Evolutionary conservation across 352 stramenopile species (phyloP).

Genomic region (Globisporangium parvum): DNA sequence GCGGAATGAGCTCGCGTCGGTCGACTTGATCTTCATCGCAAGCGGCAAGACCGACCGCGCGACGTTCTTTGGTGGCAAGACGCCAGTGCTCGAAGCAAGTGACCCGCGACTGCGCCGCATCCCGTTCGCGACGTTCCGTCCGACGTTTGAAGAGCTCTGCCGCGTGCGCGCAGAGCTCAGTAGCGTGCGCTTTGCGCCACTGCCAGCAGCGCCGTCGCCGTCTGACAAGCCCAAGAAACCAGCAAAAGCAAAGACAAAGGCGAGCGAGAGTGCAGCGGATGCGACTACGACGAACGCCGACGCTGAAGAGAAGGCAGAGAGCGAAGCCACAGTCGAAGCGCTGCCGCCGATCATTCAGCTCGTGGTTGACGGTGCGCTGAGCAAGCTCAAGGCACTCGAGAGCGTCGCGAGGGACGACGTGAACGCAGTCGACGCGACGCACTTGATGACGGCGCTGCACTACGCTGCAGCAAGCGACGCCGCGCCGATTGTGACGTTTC

Average conservation of each 20-base stretch:
- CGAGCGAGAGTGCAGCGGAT: constrained; percentile 4
- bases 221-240: constrained; percentile 15
- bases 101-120: constrained; percentile 70
- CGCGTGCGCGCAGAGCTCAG: constrained; percentile 64
- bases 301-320: constrained; percentile 6
- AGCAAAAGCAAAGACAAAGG: constrained; percentile 23
- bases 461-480: constrained; percentile 50
- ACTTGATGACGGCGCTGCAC: constrained; percentile 77
- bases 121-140: constrained; percentile 77
- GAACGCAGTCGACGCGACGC: constrained; percentile 46
- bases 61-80: constrained; percentile 80
- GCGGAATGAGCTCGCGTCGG: constrained; percentile 47
- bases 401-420: constrained; percentile 21
- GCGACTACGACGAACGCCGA: neutral
- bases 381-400: constrained; percentile 29
- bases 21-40: constrained; percentile 69
- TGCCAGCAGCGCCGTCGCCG: constrained; percentile 21
- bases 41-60: constrained; percentile 63
- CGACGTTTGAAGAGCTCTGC: constrained; percentile 85
- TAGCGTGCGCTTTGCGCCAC: constrained; percentile 55
- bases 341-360: constrained; percentile 36
- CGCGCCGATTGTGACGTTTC: constrained; percentile 41
- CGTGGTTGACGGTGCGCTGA: constrained; percentile 26
- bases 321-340: constrained; percentile 16
- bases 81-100: constrained; percentile 42